These are phyloP conservation scores for Rutstroemia sp. DNA, from an alignment of 2,329 filamentous ascomycete species.

Conservation along the genomic window DNA sequence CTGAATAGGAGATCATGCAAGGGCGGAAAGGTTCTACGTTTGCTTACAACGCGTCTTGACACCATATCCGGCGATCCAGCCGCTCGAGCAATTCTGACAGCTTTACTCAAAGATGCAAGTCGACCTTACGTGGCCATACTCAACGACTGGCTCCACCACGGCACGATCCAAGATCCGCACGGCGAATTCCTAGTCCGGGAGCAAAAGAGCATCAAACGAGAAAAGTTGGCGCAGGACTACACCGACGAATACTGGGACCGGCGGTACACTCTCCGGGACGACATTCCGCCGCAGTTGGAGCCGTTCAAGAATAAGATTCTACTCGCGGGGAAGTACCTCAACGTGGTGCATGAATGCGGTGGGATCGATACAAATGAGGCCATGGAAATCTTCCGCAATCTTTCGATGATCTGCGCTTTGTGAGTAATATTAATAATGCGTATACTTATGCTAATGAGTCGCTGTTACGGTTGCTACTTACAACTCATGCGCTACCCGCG, in stretches of 20 bases:
- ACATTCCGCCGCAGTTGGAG: conserved; percentile 86
- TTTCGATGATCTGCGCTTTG: conserved; percentile 84
- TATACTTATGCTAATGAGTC: conserved; percentile 95
- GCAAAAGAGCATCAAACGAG: conserved; percentile 87
- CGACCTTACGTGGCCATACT: conserved; percentile 96
- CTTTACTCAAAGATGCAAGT: conserved; percentile 78
- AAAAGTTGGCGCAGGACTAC: conserved; percentile 89
- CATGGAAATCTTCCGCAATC: conserved; percentile 82
- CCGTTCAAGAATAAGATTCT: conserved; percentile 90
- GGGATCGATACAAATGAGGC: conserved; percentile 90
- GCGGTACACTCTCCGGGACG: conserved; percentile 86
- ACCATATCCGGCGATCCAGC: conserved; percentile 91
- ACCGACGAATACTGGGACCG: conserved; percentile 99
- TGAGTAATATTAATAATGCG: conserved; percentile 92
- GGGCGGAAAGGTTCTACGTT: conserved; percentile 79
- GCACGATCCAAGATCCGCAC: conserved; percentile 89
- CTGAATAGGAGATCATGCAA: conserved; percentile 88
- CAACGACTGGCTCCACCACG: conserved; percentile 97
- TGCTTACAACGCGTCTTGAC: conserved; percentile 77
- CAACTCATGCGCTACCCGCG: conserved; percentile 82
- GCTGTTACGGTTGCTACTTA: conserved; percentile 81
- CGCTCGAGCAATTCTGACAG: conserved; percentile 74
- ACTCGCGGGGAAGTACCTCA: conserved; percentile 95
- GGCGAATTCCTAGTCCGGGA: conserved; percentile 92
- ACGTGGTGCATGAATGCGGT: conserved; percentile 94